Evolutionary conservation across 352 stramenopile species (phyloP), one percentile per base, ranked within the genome.

Genomic region (Phytophthora agathidicida): DNA sequence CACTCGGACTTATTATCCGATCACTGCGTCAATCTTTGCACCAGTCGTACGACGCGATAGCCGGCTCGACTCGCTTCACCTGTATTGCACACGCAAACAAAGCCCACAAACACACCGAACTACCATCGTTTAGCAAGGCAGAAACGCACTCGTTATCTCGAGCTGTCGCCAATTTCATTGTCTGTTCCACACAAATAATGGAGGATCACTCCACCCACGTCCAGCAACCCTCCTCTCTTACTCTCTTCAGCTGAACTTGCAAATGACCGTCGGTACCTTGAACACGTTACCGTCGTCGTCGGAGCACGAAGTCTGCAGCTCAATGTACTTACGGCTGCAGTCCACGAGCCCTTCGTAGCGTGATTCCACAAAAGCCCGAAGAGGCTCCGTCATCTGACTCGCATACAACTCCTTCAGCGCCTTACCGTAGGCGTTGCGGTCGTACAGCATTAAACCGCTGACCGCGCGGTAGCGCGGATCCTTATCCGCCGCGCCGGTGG

Each of bases 231-330:
- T 60, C 24, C 2, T 32, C 30, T 47, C 20, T 59, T 8, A 13
- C 55, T 44, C 26, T 20, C 26, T 63, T 63, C 74, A 93, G 42
- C 65, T 71, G 65, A 93, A 91, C 75, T 91, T 93, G 73, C 83
- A 94, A 51, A 94, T 77, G 54, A 94, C 83, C n/a, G 82, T 93
- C 26, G 86, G 86, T 36, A 94, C 84, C 59, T 86, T 88, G 76
- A 83, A 94, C 42, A 89, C 78, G 36, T 89, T 83, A 32, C 73
- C 83, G n/a, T 84, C 75, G 54, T 93, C 83, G 56, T 94, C 83
- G 54, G 82, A 90, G 70, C 86, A 94, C 60, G 83, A 93, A 22
- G 77, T 89, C 68, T 94, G 80, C 63, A 94, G 75, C 68, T 80
- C 72, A 53, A 93, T 86, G 68, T 92, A 93, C 73, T 89, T 90